Conservation (phyloP, 441 rosid species). For the Brassica balearica region DNA sequence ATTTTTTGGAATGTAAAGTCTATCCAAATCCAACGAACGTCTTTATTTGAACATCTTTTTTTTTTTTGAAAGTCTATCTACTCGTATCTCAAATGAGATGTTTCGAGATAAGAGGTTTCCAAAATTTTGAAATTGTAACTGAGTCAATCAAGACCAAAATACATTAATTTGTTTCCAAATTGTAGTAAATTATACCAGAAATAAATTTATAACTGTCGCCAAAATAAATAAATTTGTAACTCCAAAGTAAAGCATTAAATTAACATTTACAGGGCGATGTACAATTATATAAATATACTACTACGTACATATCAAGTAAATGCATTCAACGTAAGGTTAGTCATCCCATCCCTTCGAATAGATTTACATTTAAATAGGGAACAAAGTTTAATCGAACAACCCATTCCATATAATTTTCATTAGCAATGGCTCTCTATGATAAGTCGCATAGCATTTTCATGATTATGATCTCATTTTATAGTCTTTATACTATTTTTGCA, state of each 20-base stretch:
- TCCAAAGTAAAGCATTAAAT: not conserved
- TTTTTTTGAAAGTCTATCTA: not conserved
- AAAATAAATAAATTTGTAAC: not conserved
- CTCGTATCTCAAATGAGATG: not conserved
- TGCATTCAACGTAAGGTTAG: conserved; percentile 19
- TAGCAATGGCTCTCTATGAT: conserved; percentile 20
- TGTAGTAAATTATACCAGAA: not conserved
- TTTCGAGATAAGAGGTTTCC: not conserved
- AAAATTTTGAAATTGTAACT: not conserved
- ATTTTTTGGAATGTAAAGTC: not conserved
- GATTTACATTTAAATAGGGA: conserved; percentile 12
- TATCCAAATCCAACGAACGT: not conserved
- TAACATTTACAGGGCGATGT: not conserved
- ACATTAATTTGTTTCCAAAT: not conserved
- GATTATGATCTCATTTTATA: conserved; percentile 2
- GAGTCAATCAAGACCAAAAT: not conserved
- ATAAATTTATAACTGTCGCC: not conserved
- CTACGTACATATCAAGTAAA: not conserved
- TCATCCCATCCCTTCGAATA: not conserved
- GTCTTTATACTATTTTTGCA: conserved; percentile 17
- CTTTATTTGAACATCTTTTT: not conserved
- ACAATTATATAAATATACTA: not conserved
- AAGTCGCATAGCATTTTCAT: conserved; percentile 2
- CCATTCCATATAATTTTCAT: conserved; percentile 8
- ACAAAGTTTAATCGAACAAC: not conserved